phyloP scores from a whole-genome alignment of 2,329 filamentous ascomycete species.

The Neoascochyta sp. region DNA sequence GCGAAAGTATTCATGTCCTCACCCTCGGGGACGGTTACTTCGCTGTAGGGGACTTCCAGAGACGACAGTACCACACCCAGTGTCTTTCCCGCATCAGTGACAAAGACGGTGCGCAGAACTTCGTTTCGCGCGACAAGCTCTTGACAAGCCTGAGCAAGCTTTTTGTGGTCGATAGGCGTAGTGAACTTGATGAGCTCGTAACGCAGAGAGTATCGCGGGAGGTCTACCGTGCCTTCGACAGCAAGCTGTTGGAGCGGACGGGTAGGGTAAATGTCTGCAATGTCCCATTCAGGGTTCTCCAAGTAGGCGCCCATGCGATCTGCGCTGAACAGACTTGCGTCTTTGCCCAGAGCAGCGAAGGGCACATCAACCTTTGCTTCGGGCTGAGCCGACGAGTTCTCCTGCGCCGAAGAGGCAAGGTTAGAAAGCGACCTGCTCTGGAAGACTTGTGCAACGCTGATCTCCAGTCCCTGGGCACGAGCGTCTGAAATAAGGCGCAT shows the following conservation, averaged over 20 bases:
- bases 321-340: conserved; percentile 46
- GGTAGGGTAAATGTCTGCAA: conserved; percentile 56
- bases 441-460: conserved; percentile 48
- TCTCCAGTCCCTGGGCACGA: conserved; percentile 33
- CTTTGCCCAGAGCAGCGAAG: conserved; percentile 50
- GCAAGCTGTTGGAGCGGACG: conserved; percentile 59
- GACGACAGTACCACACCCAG: conserved; percentile 58
- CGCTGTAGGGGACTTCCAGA: conserved; percentile 49
- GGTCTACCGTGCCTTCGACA: conserved; percentile 54
- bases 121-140: conserved; percentile 59
- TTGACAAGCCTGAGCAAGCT: conserved; percentile 50
- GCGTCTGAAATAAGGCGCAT: conserved; percentile 45
- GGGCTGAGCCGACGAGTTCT: conserved; percentile 18
- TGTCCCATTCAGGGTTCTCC: conserved; percentile 48
- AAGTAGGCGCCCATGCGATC: conserved; percentile 52
- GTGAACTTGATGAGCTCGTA: conserved; percentile 64
- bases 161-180: conserved; percentile 46
- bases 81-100: conserved; percentile 48
- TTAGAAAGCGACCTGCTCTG: conserved; percentile 40
- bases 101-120: conserved; percentile 64
- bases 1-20: conserved; percentile 51
- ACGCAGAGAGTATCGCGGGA: conserved; percentile 59
- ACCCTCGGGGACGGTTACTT: conserved; percentile 40
- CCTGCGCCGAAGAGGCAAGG: conserved; percentile 29
- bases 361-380: conserved; percentile 38